Conservation (phyloP, 2,329 filamentous ascomycete genomes). For the Xylariaceae sp. region DNA sequence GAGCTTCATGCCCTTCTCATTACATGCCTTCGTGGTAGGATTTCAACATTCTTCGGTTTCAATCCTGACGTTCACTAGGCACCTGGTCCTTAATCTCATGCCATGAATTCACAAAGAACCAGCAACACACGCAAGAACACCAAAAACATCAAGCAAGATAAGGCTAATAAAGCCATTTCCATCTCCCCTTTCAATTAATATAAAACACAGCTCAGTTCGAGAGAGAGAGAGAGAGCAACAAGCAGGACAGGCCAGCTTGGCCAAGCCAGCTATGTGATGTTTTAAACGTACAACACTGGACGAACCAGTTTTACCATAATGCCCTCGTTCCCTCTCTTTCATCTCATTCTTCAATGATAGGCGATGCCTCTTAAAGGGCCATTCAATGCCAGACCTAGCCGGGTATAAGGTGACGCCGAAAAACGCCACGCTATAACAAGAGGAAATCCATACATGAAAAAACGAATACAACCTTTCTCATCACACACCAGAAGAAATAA, state of each 20-base stretch:
- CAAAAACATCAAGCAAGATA: background rate
- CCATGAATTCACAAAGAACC: background rate
- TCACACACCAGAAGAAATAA: background rate
- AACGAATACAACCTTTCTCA: conserved; percentile 19
- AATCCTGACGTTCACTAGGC: background rate
- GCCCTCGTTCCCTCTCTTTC: background rate
- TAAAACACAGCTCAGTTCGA: too few relatives aligned
- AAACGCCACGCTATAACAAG: conserved; percentile 12
- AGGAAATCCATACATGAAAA: conserved; percentile 11
- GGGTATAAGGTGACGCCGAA: conserved; percentile 13
- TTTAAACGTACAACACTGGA: conserved; percentile 6
- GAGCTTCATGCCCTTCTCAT: too few relatives aligned
- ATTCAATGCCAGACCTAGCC: conserved; percentile 3
- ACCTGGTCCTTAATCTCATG: background rate
- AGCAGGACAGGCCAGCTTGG: background rate
- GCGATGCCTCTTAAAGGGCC: background rate
- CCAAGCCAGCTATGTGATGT: background rate
- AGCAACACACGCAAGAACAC: background rate
- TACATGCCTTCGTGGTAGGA: too few relatives aligned
- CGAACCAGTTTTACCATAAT: background rate
- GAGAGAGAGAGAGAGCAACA: too few relatives aligned
- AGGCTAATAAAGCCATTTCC: background rate
- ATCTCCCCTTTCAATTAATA: background rate
- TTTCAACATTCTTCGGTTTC: too few relatives aligned
- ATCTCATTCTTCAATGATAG: background rate